A percentile compares a stretch with the other conserved stretches of the same genome.
phyloP scores from a whole-genome alignment of 768 basidiomycete species.

The Phaffia australis region DNA sequence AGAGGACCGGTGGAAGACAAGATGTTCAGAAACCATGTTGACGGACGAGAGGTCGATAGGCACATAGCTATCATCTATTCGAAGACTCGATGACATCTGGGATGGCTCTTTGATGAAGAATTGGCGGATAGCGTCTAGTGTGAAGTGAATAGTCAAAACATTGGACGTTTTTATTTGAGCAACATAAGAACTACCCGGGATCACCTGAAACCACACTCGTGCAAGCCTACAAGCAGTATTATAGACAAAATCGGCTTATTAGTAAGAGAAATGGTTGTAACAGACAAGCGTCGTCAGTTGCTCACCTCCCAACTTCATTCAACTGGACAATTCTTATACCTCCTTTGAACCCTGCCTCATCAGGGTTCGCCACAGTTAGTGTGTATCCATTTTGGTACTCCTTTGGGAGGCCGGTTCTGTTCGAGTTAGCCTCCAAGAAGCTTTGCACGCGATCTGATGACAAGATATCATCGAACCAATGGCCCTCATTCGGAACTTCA shows the following conservation, averaged over 20 bases:
- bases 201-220: no score
- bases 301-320: constrained; percentile 57
- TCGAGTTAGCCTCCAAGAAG: constrained; percentile 43
- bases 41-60: neutral
- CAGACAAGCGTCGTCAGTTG: neutral
- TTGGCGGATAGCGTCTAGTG: no score
- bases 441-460: constrained; percentile 47
- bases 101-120: no score
- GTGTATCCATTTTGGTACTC: constrained; percentile 46
- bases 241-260: no score
- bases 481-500: constrained; percentile 54
- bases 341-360: constrained; percentile 57
- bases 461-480: constrained; percentile 61
- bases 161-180: no score
- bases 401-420: constrained; percentile 20
- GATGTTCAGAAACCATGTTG: neutral
- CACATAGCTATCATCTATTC: neutral
- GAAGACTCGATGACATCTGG: neutral
- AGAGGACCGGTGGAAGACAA: neutral
- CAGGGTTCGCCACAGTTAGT: constrained; percentile 59
- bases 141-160: no score
- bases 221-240: no score
- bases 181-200: no score
- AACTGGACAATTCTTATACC: constrained; percentile 59
- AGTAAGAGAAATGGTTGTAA: neutral